Evolutionary conservation across 139 green algal species (phyloP), one percentile per base, ranked within the genome.

Genomic region (Penium margaritaceum): DNA sequence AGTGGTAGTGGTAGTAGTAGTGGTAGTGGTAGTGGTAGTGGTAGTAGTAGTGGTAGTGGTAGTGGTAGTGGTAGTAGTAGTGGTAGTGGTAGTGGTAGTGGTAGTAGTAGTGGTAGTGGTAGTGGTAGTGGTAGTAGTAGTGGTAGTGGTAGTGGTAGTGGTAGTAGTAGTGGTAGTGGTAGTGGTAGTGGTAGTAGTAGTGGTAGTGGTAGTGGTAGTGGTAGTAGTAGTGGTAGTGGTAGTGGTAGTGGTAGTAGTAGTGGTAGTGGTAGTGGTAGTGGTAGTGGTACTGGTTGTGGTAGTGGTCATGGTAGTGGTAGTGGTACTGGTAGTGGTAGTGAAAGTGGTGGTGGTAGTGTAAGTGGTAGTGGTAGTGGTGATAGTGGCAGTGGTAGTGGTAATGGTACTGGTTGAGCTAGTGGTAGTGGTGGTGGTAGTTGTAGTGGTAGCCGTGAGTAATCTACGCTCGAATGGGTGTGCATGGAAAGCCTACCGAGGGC

Each of bases 81-180:
- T 63, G 53, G 53, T 63, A 63, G 53, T 63, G 53, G 53, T 63
- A 63, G 53, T 63, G 53, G 53, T 63, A 63, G 53, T 63, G 53
- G 53, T 63, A 29, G 53, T 63, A 21, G 53, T 63, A 29, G 53
- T 63, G 53, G 53, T 63, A 29, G 53, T 63, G 53, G 53, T 63
- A 63, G 53, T 63, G 53, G 53, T 63, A 63, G 53, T 63, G 53
- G 53, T 63, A 63, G 53, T 63, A 21, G 53, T 63, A 29, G 53
- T 63, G 53, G 53, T 63, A 29, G 53, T 63, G 53, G 53, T 63
- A 29, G 53, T 63, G 53, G 53, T 63, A 63, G 53, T 63, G 53
- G 53, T 63, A 63, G 53, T 63, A 21, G 53, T 63, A 63, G 53
- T 63, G 53, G 53, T 63, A 63, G 53, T 63, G 53, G 53, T 63